Base-by-base conservation (phyloP, 345 rosid species). In the Populus davidiana region DNA sequence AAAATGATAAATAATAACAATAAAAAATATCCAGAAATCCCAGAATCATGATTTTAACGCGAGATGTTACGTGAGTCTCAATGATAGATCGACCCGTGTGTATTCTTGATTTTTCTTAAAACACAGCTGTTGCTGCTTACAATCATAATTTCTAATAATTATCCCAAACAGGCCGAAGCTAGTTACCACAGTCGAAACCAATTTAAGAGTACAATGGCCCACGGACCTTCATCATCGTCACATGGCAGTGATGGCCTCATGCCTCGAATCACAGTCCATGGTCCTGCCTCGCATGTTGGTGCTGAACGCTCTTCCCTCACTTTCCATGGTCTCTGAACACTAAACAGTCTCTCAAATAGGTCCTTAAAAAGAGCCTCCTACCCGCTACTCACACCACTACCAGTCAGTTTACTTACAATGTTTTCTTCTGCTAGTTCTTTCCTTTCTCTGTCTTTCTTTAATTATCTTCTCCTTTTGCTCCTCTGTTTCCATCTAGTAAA, bases 391-490 rank as follows among this genome's bases (percentile, higher is more conserved):
- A 72, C 64, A 31, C 43, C 16, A 20, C 49, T 12, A 25, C 36
- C 13, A 1, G 35, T 13, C 68, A 13, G 54, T 44, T 39, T 20
- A 69, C 62, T 10, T 12, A 39, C 43, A 70, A 63, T 83, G 88
- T 17, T 66, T 29, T 63, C 71, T 59, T 69, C 71, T 21, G 18
- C 12, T 29, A 3, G 8, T 52, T 69, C 64, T 9, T 10, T 59
- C 5, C 27, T 59, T 23, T 74, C 78, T 2, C 49, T 72, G 17
- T 31, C 49, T 2, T 20, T 74, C 31, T 31, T 6, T 59, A 49
- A 36, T 39, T 66, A 83, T 73, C 67, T 88, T 25, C 75, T 90
- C 0, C 25, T 82, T 72, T 62, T 88, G 39, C 3, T 88, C 61
- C 70, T 79, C 63, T 84, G 88, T 70, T 33, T 81, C 77, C 78